Evolutionary conservation across 352 stramenopile species (phyloP).

Genomic region (Pythium dissimile): DNA sequence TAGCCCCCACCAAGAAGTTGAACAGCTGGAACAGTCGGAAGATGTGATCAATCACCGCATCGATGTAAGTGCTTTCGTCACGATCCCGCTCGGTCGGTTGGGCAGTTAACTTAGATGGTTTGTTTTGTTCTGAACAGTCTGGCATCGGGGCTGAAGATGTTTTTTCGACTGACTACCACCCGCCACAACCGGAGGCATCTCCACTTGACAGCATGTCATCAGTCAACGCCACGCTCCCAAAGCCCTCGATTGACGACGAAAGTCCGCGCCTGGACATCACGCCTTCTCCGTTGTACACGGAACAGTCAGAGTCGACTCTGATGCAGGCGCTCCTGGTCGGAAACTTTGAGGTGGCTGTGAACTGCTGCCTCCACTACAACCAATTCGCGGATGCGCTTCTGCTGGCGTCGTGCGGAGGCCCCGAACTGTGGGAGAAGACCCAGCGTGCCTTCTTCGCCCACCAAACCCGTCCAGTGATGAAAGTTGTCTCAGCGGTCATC

Average conservation of each 20-base stretch:
- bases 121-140: conserved; percentile 33
- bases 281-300: conserved; percentile 72
- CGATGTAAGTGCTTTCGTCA: conserved; percentile 43
- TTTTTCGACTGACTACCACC: conserved; percentile 68
- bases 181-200: background rate
- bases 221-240: conserved; percentile 35
- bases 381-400: conserved; percentile 96
- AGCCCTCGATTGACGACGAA: conserved; percentile 53
- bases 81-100: background rate
- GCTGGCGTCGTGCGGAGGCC: conserved; percentile 90
- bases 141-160: conserved; percentile 68
- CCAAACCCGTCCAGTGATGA: conserved; percentile 91
- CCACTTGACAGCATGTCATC: conserved; percentile 32
- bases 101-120: background rate
- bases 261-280: conserved; percentile 71
- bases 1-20: conserved; percentile 31
- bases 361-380: conserved; percentile 95
- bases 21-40: conserved; percentile 14
- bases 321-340: conserved; percentile 96
- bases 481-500: conserved; percentile 95
- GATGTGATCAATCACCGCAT: conserved; percentile 61
- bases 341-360: conserved; percentile 97
- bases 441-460: conserved; percentile 94
- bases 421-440: conserved; percentile 95
- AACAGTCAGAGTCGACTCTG: conserved; percentile 89